Conservation (phyloP, 2,329 filamentous ascomycete genomes). For the Aspergillus novofumigatus region DNA sequence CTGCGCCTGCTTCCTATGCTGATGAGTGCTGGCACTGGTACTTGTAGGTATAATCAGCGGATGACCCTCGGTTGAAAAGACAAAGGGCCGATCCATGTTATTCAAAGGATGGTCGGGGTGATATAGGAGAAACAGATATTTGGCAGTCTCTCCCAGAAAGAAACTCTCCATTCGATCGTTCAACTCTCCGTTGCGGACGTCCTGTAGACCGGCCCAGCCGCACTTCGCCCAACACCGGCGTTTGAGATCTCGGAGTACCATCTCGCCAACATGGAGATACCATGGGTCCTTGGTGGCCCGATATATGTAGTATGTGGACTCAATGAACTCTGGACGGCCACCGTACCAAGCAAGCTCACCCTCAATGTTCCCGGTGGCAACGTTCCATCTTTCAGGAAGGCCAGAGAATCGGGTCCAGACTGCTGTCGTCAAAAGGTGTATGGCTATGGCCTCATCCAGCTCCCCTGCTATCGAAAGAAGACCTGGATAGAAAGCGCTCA, state of each 20-base stretch:
- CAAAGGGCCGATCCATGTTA: constrained; percentile 76
- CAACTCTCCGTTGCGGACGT: constrained; percentile 77
- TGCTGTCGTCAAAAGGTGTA: constrained; percentile 85
- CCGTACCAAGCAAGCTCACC: constrained; percentile 91
- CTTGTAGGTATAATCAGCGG: constrained; percentile 74
- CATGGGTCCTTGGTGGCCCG: constrained; percentile 89
- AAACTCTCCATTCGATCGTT: constrained; percentile 98
- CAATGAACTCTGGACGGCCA: constrained; percentile 91
- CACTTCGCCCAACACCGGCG: constrained; percentile 84
- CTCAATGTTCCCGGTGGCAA: constrained; percentile 77
- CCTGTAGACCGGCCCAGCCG: constrained; percentile 86
- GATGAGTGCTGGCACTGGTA: constrained; percentile 12
- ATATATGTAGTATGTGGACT: constrained; percentile 95
- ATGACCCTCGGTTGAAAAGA: constrained; percentile 95
- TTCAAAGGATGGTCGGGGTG: constrained; percentile 84
- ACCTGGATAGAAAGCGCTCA: constrained; percentile 93
- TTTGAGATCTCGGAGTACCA: constrained; percentile 85
- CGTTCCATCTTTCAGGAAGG: constrained; percentile 89
- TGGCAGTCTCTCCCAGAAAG: constrained; percentile 92
- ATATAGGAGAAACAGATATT: constrained; percentile 91
- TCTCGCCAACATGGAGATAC: constrained; percentile 94
- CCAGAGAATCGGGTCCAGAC: constrained; percentile 95
- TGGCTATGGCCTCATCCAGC: constrained; percentile 83
- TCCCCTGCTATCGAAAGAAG: constrained; percentile 81
- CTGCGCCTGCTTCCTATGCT: constrained; percentile 8